Base-by-base conservation (phyloP, 495 filamentous ascomycete species). In the Daldinia caldariorum region DNA sequence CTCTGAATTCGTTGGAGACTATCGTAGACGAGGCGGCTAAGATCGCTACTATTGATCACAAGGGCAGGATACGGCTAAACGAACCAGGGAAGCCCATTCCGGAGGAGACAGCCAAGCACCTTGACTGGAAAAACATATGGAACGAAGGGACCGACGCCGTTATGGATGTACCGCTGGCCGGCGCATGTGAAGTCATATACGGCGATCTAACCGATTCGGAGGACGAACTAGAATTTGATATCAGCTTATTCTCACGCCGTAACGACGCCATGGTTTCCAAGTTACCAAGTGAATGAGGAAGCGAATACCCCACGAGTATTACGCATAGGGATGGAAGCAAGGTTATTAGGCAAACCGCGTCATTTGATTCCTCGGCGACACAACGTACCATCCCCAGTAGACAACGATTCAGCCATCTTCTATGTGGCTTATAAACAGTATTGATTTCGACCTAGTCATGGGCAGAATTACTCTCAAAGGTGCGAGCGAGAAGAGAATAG, bases 141-240 rank as follows among this genome's bases (percentile, higher is more conserved):
- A 91, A 87, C 76, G 89, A 92, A 69, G 93, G 96, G 34, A 99
- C 96, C 0, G 95, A 99, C 85, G 95, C 93, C 12, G 94, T 97
- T 6, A 92, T 98, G 92, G 95, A 99, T 85, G 88, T 99, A 18
- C 95, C 95, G 6, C 85, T 98, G 45, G 96, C 94, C 18, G 95
- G 95, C 3, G 95, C 97, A n/a, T 97, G 94, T 79, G 95, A 99
- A 84, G 88, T 98, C 20, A 69, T 93, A 54, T 93, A 93, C 76
- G 91, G 89, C 0, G 83, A 83, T 65, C 38, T 65, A 34, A 49
- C n/a, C 2, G 63, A 71, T 57, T 70, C 63, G 43, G 75, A 70
- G n/a, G 65, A 66, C 26, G 63, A 74, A n/a, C 20, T 26, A 26
- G 61, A 62, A 7, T 61, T 34, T 58, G 59, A 68, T 53, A 58